Conservation (phyloP, 2,329 filamentous ascomycete species). For the Phaeosphaeriaceae sp. region DNA sequence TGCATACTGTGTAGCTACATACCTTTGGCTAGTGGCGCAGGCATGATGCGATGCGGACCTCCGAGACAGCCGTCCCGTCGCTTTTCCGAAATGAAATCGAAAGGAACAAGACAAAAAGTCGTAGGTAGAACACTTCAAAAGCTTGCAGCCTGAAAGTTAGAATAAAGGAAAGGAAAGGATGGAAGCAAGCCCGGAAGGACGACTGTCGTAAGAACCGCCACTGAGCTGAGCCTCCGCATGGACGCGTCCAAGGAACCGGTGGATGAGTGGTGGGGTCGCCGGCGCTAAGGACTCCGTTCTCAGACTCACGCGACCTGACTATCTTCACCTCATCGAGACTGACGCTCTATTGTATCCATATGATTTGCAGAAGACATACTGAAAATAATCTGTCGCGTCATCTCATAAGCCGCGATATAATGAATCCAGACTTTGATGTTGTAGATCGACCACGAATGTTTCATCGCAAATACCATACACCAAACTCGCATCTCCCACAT, state of each 20-base stretch:
- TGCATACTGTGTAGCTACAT: conserved; percentile 23
- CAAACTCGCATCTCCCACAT: neutral
- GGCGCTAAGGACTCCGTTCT: neutral
- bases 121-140: neutral
- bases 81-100: no score
- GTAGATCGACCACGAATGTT: no score
- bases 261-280: conserved; percentile 2
- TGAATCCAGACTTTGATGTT: no score
- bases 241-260: conserved; percentile 2
- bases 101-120: neutral
- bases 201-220: conserved; percentile 17
- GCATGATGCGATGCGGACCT: conserved; percentile 32
- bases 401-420: no score
- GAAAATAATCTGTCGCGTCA: no score
- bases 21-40: conserved; percentile 52
- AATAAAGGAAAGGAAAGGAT: conserved; percentile 1
- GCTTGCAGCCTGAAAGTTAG: conserved; percentile 14
- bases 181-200: conserved; percentile 2
- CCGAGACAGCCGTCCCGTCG: conserved; percentile 1
- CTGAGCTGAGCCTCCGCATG: conserved; percentile 15
- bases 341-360: neutral
- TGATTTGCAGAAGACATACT: no score
- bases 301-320: neutral
- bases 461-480: no score
- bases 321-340: neutral